These are phyloP conservation scores for Areca catechu DNA, from an alignment of 176 grass and related monocot species.

Conservation along the genomic window DNA sequence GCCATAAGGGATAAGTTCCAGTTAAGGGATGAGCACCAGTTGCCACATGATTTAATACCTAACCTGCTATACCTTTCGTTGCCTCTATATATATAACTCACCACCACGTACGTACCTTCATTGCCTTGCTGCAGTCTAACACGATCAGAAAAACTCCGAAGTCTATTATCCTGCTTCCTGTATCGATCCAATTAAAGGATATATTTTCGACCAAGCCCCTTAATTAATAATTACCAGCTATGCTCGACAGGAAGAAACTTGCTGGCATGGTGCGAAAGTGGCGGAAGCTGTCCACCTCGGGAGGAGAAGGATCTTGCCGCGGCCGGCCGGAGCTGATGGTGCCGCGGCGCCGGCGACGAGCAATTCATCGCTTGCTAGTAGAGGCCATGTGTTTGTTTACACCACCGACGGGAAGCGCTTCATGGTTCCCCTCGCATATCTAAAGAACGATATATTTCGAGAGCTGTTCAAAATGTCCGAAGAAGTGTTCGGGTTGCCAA, in stretches of 20 bases:
- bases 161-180: no score
- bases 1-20: no score
- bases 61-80: no score
- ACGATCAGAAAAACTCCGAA: constrained; percentile 4
- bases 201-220: not conserved
- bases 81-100: no score
- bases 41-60: no score
- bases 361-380: constrained; percentile 10
- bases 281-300: constrained; percentile 25
- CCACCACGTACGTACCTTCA: no score
- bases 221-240: constrained; percentile 20
- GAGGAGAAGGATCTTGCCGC: constrained; percentile 20
- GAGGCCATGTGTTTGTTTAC: constrained; percentile 47
- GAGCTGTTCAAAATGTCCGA: constrained; percentile 47
- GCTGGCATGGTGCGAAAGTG: constrained; percentile 35
- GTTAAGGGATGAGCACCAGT: no score
- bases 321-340: not conserved
- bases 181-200: no score
- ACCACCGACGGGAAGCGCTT: constrained; percentile 39
- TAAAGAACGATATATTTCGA: constrained; percentile 32
- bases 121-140: not conserved
- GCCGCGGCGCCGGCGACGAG: not conserved
- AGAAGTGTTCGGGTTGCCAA: constrained; percentile 41
- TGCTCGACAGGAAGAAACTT: constrained; percentile 32
- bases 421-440: constrained; percentile 38